phyloP scores from a whole-genome alignment of 2,329 filamentous ascomycete genomes.

The Arthrobotrys conoides region DNA sequence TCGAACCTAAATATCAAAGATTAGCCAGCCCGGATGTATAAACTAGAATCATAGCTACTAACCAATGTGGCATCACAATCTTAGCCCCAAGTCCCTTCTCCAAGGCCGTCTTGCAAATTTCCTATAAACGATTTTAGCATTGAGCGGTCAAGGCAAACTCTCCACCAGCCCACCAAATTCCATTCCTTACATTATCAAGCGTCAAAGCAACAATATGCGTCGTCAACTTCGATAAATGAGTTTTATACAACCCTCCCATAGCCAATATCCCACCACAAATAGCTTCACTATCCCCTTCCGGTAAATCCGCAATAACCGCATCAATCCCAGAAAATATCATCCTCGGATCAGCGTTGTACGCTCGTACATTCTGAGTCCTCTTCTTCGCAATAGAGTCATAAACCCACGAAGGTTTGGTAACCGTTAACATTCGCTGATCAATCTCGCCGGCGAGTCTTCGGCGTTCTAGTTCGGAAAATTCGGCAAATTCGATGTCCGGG shows the following conservation, averaged over 20 bases:
- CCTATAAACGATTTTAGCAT: slow-evolving; percentile 56
- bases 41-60: slow-evolving; percentile 63
- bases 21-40: slow-evolving; percentile 62
- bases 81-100: slow-evolving; percentile 79
- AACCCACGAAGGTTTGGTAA: slow-evolving; percentile 88
- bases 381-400: slow-evolving; percentile 77
- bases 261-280: slow-evolving; percentile 91
- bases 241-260: slow-evolving; percentile 85
- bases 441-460: slow-evolving; percentile 65
- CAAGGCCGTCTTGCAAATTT: slow-evolving; percentile 72
- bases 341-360: slow-evolving; percentile 89
- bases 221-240: slow-evolving; percentile 78
- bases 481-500: slow-evolving; percentile 89
- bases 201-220: slow-evolving; percentile 91
- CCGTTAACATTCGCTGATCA: slow-evolving; percentile 76
- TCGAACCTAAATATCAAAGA: slow-evolving; percentile 79
- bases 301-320: slow-evolving; percentile 86
- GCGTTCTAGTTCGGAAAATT: slow-evolving; percentile 81
- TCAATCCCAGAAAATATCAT: slow-evolving; percentile 90
- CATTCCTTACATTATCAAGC: slow-evolving; percentile 70
- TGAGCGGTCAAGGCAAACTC: not conserved
- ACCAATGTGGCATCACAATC: slow-evolving; percentile 95
- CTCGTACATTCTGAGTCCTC: slow-evolving; percentile 82
- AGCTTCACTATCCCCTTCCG: slow-evolving; percentile 87
- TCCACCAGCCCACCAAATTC: not conserved